Conservation (phyloP, 116 monocot species). For the Zostera marina region DNA sequence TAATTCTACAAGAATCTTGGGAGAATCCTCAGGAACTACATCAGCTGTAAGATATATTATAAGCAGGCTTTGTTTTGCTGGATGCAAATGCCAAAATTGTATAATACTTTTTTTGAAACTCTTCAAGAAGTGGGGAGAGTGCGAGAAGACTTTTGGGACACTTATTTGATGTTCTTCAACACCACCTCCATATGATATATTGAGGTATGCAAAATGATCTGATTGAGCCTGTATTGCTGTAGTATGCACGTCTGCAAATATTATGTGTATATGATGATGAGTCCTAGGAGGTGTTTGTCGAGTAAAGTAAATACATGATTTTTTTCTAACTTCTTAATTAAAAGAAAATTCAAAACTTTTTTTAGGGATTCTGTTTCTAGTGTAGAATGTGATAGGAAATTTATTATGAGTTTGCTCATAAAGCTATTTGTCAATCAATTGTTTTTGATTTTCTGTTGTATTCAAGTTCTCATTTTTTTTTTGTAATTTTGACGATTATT, state of each 20-base stretch:
- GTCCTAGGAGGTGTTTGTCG: background rate
- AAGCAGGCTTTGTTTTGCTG: background rate
- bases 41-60: conserved; percentile 28
- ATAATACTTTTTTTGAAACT: conserved; percentile 8
- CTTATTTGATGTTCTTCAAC: conserved; percentile 13
- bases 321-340: conserved; percentile 2
- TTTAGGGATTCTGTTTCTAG: background rate
- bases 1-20: conserved; percentile 82
- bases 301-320: conserved; percentile 1
- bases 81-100: conserved; percentile 7
- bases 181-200: conserved; percentile 19
- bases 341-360: background rate
- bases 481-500: background rate
- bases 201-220: conserved; percentile 29
- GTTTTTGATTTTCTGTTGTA: background rate
- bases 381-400: background rate
- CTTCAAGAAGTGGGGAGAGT: background rate
- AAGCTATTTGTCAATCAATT: background rate
- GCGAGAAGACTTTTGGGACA: conserved; percentile 14
- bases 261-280: conserved; percentile 1
- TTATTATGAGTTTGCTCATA: background rate
- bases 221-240: conserved; percentile 11
- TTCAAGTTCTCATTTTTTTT: background rate
- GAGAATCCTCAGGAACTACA: conserved; percentile 71
- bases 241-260: conserved; percentile 11